A percentile compares a stretch with the other conserved stretches of the same genome.
These are phyloP conservation scores for Blastobotrys attinorum DNA, from an alignment of 805 yeast species.

Conservation along the genomic window DNA sequence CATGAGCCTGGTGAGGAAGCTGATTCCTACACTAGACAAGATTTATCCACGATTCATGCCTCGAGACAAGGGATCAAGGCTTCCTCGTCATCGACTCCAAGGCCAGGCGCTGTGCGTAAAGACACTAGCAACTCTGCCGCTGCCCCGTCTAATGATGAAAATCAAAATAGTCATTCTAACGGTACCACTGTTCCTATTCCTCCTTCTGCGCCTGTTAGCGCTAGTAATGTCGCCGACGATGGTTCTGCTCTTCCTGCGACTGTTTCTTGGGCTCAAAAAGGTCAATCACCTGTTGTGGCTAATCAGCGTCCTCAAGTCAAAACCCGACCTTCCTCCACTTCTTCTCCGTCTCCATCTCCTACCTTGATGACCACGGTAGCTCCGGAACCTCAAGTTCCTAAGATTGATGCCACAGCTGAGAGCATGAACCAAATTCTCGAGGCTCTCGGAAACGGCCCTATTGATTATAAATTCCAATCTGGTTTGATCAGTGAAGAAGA, in stretches of 20 bases:
- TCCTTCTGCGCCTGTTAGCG: slow-evolving; percentile 4
- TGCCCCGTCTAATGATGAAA: not conserved
- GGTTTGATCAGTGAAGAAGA: slow-evolving; percentile 20
- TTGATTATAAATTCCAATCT: slow-evolving; percentile 22
- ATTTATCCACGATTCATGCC: slow-evolving; percentile 59
- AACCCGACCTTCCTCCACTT: not conserved
- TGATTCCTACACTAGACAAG: slow-evolving; percentile 88
- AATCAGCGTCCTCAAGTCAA: slow-evolving; percentile 12
- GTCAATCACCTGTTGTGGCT: slow-evolving; percentile 24
- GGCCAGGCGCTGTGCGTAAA: not conserved
- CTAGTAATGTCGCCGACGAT: slow-evolving; percentile 17
- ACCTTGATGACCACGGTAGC: not conserved
- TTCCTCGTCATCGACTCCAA: slow-evolving; percentile 6
- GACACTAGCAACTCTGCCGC: not conserved
- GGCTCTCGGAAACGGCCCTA: slow-evolving; percentile 18
- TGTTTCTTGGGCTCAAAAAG: slow-evolving; percentile 54
- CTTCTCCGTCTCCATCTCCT: not conserved
- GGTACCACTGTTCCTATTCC: slow-evolving; percentile 3
- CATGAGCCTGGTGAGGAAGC: slow-evolving; percentile 99
- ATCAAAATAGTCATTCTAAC: not conserved
- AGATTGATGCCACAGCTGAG: not conserved
- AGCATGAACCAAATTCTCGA: slow-evolving; percentile 10
- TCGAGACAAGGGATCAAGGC: slow-evolving; percentile 29
- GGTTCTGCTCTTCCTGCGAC: slow-evolving; percentile 58
- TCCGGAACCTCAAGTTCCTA: not conserved